phyloP scores from a whole-genome alignment of 768 basidiomycete species.

The Pulveroboletus sp. region DNA sequence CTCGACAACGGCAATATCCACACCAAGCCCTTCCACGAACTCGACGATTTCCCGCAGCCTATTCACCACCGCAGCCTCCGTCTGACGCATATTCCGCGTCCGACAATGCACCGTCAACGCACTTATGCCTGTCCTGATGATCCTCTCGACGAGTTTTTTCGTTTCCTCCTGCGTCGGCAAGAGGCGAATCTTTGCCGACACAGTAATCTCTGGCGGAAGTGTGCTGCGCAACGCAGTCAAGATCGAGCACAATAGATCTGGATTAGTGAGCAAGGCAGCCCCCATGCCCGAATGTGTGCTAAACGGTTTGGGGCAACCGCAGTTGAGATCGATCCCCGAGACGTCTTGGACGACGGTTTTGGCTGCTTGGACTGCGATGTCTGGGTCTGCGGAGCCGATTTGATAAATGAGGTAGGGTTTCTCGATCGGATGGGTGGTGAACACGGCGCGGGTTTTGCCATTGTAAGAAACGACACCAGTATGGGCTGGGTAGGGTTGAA shows the following conservation, averaged over 20 bases:
- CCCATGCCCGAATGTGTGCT: slow-evolving; percentile 96
- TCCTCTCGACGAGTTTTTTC: slow-evolving; percentile 81
- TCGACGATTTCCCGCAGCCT: slow-evolving; percentile 84
- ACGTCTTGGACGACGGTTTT: slow-evolving; percentile 84
- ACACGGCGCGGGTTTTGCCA: slow-evolving; percentile 82
- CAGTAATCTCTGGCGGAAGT: slow-evolving; percentile 74
- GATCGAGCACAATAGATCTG: slow-evolving; percentile 88
- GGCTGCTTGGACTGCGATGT: slow-evolving; percentile 90
- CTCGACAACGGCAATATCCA: slow-evolving; percentile 83
- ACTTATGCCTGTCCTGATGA: slow-evolving; percentile 84
- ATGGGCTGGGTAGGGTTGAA: slow-evolving; percentile 46
- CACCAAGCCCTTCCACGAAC: slow-evolving; percentile 71
- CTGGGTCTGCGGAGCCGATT: slow-evolving; percentile 87
- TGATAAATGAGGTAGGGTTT: slow-evolving; percentile 95
- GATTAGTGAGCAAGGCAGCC: slow-evolving; percentile 88
- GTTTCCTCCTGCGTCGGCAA: slow-evolving; percentile 87
- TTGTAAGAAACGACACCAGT: slow-evolving; percentile 88
- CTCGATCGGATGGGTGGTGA: slow-evolving; percentile 91
- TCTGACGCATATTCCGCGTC: slow-evolving; percentile 86
- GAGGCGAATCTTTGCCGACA: slow-evolving; percentile 93
- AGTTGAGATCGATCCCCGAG: slow-evolving; percentile 94
- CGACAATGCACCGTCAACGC: slow-evolving; percentile 94
- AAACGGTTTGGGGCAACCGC: slow-evolving; percentile 96
- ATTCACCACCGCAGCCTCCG: slow-evolving; percentile 74
- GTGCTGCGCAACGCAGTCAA: slow-evolving; percentile 71